Evolutionary conservation across 495 filamentous ascomycete species (phyloP), one percentile per base, ranked within the genome.

Genomic region (Talaromyces ruber): DNA sequence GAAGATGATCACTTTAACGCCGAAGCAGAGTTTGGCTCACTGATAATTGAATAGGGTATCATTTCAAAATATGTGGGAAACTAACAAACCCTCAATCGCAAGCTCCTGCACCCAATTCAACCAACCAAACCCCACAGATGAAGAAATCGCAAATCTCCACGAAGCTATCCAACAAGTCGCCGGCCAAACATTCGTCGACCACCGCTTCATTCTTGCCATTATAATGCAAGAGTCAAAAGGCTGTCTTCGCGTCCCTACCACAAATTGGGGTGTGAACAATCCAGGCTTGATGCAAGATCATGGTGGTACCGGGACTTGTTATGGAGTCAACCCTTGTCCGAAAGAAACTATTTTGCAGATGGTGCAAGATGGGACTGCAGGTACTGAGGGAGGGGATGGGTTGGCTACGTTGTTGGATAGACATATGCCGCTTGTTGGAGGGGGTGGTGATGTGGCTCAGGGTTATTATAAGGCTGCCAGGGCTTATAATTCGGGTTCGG

Each of bases 141-240:
- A 63, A 6, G 82, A 84, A 64, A 77, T 76, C 25, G 57, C 55
- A n/a, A 28, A 71, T 29, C 72, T 84, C 47, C 70, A 73, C 52
- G 63, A 62, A 32, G 70, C 69, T 39, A 83, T 82, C 59, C 26
- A 72, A 26, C 47, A 64, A 18, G 70, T 82, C 14, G 68, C 81
- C 14, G 24, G 28, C 4, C 62, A 65, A 11, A 72, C 78, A 18
- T 67, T 71, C 11, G 66, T 85, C 18, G 79, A 83, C 64, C 72
- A 82, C 22, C 83, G 84, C 55, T 84, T 82, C 68, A 80, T 88
- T 62, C 67, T 87, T 57, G 78, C 79, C 2, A 72, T 83, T 57
- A 65, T 86, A 29, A 79, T 86, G 72, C 84, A 86, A 69, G 84
- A 86, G 64, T 79, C 74, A 69, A 79, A 78, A 62, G 84, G 84